Percentiles rank a stretch among this genome's conserved stretches.
These are phyloP conservation scores for Penicillium simplicissimum DNA, from an alignment of 495 filamentous ascomycete genomes.

Conservation along the genomic window DNA sequence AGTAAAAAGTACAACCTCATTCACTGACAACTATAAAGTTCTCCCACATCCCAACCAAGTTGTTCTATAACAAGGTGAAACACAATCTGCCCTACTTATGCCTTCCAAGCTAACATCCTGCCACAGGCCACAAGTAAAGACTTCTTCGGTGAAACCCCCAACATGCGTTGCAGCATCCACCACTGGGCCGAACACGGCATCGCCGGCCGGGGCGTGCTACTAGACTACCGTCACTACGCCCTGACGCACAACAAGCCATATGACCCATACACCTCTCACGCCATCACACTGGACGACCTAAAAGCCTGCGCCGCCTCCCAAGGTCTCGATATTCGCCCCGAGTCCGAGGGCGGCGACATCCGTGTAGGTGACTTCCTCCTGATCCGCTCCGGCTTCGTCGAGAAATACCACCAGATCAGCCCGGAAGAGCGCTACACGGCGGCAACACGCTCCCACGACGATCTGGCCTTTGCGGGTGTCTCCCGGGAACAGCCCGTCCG, in stretches of 20 bases:
- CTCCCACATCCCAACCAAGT: conserved; percentile 42
- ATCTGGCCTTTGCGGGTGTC: conserved; percentile 56
- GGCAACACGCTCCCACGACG: conserved; percentile 45
- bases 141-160: conserved; percentile 47
- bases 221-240: conserved; percentile 51
- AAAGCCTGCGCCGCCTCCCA: conserved; percentile 56
- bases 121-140: conserved; percentile 42
- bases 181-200: conserved; percentile 49
- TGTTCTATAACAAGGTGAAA: conserved; percentile 54
- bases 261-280: conserved; percentile 59
- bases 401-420: conserved; percentile 50
- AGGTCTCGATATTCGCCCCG: conserved; percentile 43
- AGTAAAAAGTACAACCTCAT: background rate
- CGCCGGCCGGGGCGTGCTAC: conserved; percentile 50
- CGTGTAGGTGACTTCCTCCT: conserved; percentile 67
- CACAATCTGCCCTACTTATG: background rate
- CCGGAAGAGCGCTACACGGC: conserved; percentile 40
- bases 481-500: conserved; percentile 57
- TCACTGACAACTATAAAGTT: conserved; percentile 27
- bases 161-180: conserved; percentile 51
- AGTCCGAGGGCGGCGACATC: conserved; percentile 59
- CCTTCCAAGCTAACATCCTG: background rate
- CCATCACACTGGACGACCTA: conserved; percentile 60
- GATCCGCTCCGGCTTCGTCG: conserved; percentile 65
- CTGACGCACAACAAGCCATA: conserved; percentile 43